Percentiles rank a stretch among this genome's conserved stretches.
Conservation (phyloP, 129 eudicot species). For the Scalesia atractyloides region DNA sequence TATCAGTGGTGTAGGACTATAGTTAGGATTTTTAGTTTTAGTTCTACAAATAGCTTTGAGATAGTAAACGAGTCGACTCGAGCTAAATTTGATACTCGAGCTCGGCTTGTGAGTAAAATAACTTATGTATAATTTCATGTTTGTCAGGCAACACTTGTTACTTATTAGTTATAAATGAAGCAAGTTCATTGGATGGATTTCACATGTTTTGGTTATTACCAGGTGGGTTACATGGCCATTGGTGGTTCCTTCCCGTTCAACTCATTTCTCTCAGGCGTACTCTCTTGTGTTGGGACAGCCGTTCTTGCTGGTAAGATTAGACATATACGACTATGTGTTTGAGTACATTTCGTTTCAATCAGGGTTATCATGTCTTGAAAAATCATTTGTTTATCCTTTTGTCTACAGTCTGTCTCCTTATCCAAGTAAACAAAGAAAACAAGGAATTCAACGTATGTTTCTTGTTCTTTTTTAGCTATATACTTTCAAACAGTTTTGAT, state of each 20-base stretch:
- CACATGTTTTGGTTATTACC: conserved; percentile 22
- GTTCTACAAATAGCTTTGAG: too few relatives aligned
- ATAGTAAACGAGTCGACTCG: not conserved
- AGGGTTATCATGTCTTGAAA: not conserved
- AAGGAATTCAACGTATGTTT: conserved; percentile 81
- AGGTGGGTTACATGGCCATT: conserved; percentile 82
- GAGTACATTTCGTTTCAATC: not conserved
- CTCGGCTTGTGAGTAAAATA: not conserved
- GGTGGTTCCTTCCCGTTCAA: conserved; percentile 93
- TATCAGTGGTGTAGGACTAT: not conserved
- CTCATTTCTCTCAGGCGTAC: conserved; percentile 88
- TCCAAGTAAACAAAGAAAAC: conserved; percentile 94
- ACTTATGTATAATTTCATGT: not conserved
- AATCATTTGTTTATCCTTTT: conserved; percentile 22
- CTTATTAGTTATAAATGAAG: not conserved
- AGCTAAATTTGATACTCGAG: too few relatives aligned
- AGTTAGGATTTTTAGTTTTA: not conserved
- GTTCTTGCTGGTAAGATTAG: conserved; percentile 82
- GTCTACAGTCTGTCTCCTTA: conserved; percentile 72
- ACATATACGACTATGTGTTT: conserved; percentile 2
- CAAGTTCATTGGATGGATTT: not conserved
- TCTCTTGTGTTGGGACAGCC: conserved; percentile 89
- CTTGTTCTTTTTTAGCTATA: not conserved
- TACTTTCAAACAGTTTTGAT: not conserved
- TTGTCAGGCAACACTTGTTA: not conserved